These are phyloP conservation scores for Trichoderma gracile DNA, from an alignment of 2,329 filamentous ascomycete genomes.

Conservation along the genomic window DNA sequence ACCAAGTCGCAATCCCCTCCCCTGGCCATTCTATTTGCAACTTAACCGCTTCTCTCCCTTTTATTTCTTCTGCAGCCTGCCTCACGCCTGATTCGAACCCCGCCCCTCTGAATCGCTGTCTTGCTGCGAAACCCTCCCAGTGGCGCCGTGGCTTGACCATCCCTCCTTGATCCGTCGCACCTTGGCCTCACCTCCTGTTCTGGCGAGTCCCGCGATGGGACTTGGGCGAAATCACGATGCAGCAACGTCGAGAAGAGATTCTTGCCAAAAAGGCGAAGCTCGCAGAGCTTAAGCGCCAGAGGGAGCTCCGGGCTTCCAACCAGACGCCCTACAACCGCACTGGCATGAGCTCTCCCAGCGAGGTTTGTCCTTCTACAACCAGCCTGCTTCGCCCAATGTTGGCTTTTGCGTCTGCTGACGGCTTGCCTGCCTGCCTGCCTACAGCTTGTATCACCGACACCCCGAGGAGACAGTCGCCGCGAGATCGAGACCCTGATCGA, in stretches of 20 bases:
- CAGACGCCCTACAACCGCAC: slow-evolving; percentile 71
- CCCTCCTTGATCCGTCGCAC: slow-evolving; percentile 9
- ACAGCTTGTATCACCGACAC: slow-evolving; percentile 65
- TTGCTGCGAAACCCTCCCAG: background rate
- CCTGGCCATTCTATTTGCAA: background rate
- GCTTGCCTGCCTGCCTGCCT: slow-evolving; percentile 21
- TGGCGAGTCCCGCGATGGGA: slow-evolving; percentile 50
- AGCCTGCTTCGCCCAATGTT: slow-evolving; percentile 7
- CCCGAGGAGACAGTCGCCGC: slow-evolving; percentile 68
- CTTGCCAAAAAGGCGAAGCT: slow-evolving; percentile 96
- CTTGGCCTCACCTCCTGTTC: background rate
- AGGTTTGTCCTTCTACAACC: slow-evolving; percentile 57
- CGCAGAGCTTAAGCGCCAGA: slow-evolving; percentile 89
- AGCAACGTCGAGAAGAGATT: slow-evolving; percentile 92
- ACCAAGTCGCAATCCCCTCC: background rate
- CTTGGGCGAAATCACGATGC: slow-evolving; percentile 53
- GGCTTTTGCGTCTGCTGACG: slow-evolving; percentile 7
- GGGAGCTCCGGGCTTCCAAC: slow-evolving; percentile 72
- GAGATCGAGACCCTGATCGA: slow-evolving; percentile 86
- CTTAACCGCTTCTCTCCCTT: background rate
- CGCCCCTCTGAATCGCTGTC: slow-evolving; percentile 8
- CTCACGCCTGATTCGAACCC: background rate
- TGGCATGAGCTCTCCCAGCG: slow-evolving; percentile 66
- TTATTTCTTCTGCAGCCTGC: background rate
- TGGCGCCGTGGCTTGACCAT: slow-evolving; percentile 21